Percentiles rank a stretch among this genome's conserved stretches.
These are phyloP conservation scores for Fraxinus greggii DNA, from an alignment of 305 asterid genomes.

Conservation along the genomic window DNA sequence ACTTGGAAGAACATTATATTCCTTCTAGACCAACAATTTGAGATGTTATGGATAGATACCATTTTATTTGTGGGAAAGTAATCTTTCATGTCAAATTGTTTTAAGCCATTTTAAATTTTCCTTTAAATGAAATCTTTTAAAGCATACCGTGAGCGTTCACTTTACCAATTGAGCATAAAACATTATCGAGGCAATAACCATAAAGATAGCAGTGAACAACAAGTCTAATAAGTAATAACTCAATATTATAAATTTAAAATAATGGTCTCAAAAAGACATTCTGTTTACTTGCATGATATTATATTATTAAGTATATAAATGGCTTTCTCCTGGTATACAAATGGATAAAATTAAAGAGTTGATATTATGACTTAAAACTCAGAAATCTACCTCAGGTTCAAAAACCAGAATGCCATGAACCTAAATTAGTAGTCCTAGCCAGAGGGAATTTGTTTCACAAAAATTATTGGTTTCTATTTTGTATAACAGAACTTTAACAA, in stretches of 20 bases:
- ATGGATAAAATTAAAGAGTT: not conserved
- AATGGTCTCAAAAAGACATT: not conserved
- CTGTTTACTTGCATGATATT: not conserved
- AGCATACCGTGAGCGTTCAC: not conserved
- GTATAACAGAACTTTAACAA: not conserved
- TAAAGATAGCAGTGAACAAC: not conserved
- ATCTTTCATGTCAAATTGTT: not conserved
- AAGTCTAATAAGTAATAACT: not conserved
- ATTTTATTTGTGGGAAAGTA: not conserved
- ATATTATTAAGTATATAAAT: not conserved
- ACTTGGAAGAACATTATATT: not conserved
- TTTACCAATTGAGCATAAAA: not conserved
- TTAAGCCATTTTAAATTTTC: not conserved
- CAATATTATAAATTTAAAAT: not conserved
- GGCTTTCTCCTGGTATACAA: not conserved
- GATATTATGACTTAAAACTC: not conserved
- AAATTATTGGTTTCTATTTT: not conserved
- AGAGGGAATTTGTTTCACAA: not conserved
- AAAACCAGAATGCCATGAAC: not conserved
- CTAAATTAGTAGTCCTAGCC: not conserved
- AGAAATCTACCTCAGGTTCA: not conserved
- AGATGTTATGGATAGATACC: not conserved
- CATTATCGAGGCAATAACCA: not conserved
- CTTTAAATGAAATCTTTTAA: not conserved
- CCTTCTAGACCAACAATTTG: not conserved